Evolutionary conservation across 352 stramenopile genomes (phyloP).

Genomic region (Phytophthora brassicae): DNA sequence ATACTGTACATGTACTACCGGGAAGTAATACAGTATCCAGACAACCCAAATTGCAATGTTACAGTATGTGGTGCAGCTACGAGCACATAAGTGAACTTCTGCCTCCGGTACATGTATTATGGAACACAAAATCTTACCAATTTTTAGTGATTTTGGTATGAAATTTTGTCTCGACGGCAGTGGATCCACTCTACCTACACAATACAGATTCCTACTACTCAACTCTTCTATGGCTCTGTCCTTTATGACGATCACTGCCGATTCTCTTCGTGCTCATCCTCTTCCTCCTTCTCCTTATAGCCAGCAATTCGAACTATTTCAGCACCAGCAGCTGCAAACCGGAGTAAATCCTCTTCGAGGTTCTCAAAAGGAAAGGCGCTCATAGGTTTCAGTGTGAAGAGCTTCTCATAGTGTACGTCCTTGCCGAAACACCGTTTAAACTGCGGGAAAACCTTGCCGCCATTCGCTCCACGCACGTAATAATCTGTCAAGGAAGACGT

Average conservation of each 20-base stretch:
- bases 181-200: constrained; percentile 3
- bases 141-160: too few relatives aligned
- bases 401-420: constrained; percentile 66
- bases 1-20: too few relatives aligned
- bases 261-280: constrained; percentile 14
- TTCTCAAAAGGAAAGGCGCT: constrained; percentile 66
- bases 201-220: constrained; percentile 15
- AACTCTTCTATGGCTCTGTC: constrained; percentile 20
- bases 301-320: constrained; percentile 30
- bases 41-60: constrained; percentile 20
- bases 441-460: constrained; percentile 65
- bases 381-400: constrained; percentile 69
- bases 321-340: constrained; percentile 45
- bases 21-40: too few relatives aligned
- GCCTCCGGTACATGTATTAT: not conserved
- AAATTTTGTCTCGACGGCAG: constrained; percentile 21
- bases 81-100: too few relatives aligned
- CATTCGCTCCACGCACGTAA: constrained; percentile 62
- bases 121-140: too few relatives aligned
- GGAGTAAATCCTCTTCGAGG: constrained; percentile 52
- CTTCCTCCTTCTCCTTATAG: constrained; percentile 25
- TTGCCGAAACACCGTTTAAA: constrained; percentile 75
- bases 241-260: not conserved
- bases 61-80: too few relatives aligned
- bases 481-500: constrained; percentile 42